Evolutionary conservation across 2,329 filamentous ascomycete genomes (phyloP), one percentile per base, ranked within the genome.

Genomic region (Byssochlamys sp.): DNA sequence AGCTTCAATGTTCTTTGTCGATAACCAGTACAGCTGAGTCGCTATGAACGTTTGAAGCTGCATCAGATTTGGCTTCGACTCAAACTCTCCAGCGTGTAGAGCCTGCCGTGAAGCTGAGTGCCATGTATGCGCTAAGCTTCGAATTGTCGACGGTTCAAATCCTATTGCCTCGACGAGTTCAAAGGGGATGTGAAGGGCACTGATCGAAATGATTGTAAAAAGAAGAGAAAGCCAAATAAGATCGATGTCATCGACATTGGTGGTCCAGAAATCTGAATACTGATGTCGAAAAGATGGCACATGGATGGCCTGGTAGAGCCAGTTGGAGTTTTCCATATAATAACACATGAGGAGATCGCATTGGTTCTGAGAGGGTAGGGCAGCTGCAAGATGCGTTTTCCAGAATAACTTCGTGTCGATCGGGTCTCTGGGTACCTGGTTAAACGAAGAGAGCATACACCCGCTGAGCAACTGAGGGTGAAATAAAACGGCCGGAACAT

Each of bases 141-240:
- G 61, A 24, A 65, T 57, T 9, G 35, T 60, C 9, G 56, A 48
- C 52, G 56, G 51, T 27, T 58, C 60, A n/a, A 60, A 61, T 7
- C 61, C 67, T 55, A 58, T 63, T 14, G 60, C 54, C 52, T 66
- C 63, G 27, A 64, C 63, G 19, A 59, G 62, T 19, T 61, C 59
- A 3, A 62, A 58, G 1, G 68, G 66, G 4, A 66, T 60, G 31
- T 66, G 67, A 12, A 71, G 61, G 3, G 68, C 67, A 54, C 64
- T 65, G 29, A 64, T 58, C 4, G 67, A 70, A 19, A 71, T 62
- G 24, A 71, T 63, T 28, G 64, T 64, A 49, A 65, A 67, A 10
- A 71, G 57, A 2, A 71, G 61, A 2, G 69, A 66, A 7, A 69
- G 55, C 68, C 68, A 71, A 33, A 70, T 66, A 4, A 71, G 59